Evolutionary conservation across 2,329 filamentous ascomycete species (phyloP).

Genomic region (Fusarium sp.): DNA sequence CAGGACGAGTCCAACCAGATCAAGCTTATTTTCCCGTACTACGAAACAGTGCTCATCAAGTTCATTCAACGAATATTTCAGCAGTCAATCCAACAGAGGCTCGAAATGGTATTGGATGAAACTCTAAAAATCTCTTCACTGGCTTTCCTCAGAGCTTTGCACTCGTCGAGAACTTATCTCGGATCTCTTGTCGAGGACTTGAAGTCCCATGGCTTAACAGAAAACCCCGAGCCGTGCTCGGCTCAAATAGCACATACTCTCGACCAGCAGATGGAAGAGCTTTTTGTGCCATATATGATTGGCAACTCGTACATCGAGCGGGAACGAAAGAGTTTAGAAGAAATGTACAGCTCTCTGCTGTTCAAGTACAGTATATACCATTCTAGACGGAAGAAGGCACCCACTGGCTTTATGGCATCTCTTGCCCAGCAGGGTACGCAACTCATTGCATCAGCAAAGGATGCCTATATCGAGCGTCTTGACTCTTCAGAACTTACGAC

Average conservation of each 20-base stretch:
- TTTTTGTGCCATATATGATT: conserved; percentile 77
- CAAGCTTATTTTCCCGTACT: conserved; percentile 94
- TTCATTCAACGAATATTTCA: conserved; percentile 98
- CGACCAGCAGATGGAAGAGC: conserved; percentile 79
- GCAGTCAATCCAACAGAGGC: conserved; percentile 94
- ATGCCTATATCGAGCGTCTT: conserved; percentile 88
- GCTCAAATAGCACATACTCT: conserved; percentile 83
- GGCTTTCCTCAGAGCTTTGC: conserved; percentile 89
- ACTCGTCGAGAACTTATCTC: conserved; percentile 91
- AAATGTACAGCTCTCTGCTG: conserved; percentile 87
- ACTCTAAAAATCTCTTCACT: conserved; percentile 91
- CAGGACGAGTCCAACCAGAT: conserved; percentile 98
- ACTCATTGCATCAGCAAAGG: conserved; percentile 85
- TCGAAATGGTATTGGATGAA: conserved; percentile 96
- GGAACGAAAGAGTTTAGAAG: conserved; percentile 76
- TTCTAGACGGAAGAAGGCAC: conserved; percentile 84
- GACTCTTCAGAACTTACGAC: conserved; percentile 89
- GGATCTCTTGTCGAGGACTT: conserved; percentile 88
- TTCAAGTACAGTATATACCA: conserved; percentile 99
- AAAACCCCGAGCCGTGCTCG: conserved; percentile 91
- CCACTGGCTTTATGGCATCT: conserved; percentile 92
- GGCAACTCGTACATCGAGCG: conserved; percentile 77
- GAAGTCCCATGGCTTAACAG: conserved; percentile 92
- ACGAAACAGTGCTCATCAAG: conserved; percentile 90
- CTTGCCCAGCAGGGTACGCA: conserved; percentile 91